Evolutionary conservation across 306 rosid species (phyloP).

Genomic region (Inga laurina): DNA sequence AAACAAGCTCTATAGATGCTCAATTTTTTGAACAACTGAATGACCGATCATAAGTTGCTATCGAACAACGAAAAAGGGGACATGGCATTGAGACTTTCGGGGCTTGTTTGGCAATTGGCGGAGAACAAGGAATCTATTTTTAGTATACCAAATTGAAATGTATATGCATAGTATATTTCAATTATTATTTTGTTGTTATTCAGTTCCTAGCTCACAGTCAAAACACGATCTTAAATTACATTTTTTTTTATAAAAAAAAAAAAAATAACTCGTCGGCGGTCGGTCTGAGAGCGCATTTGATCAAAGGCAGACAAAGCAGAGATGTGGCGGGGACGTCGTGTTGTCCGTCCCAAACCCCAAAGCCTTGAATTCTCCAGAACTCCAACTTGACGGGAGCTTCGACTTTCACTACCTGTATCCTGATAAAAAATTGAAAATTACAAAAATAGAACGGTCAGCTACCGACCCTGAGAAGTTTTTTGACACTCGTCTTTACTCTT

Average conservation of each 20-base stretch:
- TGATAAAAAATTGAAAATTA: background rate
- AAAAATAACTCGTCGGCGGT: background rate
- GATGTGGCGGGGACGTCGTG: slow-evolving; percentile 22
- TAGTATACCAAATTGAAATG: background rate
- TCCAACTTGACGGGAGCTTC: background rate
- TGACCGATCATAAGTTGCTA: background rate
- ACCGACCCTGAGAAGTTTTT: background rate
- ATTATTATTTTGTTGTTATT: too few relatives aligned
- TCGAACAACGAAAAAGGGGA: background rate
- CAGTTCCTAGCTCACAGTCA: too few relatives aligned
- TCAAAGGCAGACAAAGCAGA: slow-evolving; percentile 15
- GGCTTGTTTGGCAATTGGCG: background rate
- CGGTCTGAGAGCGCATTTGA: background rate
- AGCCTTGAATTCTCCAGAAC: background rate
- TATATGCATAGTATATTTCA: too few relatives aligned
- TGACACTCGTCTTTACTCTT: background rate
- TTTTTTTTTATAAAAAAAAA: too few relatives aligned
- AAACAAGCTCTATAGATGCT: too few relatives aligned
- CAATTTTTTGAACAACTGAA: background rate
- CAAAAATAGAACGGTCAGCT: background rate
- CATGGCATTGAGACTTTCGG: too few relatives aligned
- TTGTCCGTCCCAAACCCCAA: slow-evolving; percentile 24
- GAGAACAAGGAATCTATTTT: background rate
- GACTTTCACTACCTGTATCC: background rate
- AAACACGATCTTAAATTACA: too few relatives aligned